phyloP scores from a whole-genome alignment of 192 early-diverging fungal genomes.

The Podila clonocystis region DNA sequence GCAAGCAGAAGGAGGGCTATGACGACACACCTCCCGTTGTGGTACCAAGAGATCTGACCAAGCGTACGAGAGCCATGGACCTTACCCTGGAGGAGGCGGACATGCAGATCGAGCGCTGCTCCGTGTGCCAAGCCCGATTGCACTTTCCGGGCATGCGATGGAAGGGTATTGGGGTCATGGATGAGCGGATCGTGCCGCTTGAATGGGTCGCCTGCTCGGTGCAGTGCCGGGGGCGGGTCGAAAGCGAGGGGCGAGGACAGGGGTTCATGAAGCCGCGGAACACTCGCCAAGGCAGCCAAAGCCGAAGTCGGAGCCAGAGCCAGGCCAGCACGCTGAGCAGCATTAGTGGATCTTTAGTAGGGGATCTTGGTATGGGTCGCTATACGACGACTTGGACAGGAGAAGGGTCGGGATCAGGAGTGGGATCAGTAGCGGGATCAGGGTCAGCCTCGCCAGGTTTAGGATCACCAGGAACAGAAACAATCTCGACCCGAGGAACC shows the following conservation, averaged over 20 bases:
- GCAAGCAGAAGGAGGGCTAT: background rate
- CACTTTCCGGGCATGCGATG: constrained; percentile 42
- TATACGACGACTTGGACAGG: background rate
- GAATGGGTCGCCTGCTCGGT: constrained; percentile 50
- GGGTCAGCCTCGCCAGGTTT: background rate
- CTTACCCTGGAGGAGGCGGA: constrained; percentile 24
- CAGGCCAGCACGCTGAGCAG: background rate
- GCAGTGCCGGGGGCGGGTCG: constrained; percentile 27
- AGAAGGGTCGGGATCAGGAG: background rate
- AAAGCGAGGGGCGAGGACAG: constrained; percentile 12
- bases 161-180: constrained; percentile 52
- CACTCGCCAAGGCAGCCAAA: background rate
- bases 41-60: too few species aligned
- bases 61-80: background rate
- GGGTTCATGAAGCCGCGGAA: background rate
- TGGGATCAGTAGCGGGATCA: background rate
- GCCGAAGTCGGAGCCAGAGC: background rate
- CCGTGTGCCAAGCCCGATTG: constrained; percentile 40
- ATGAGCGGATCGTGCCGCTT: constrained; percentile 45
- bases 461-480: too few species aligned
- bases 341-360: background rate
- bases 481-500: too few species aligned
- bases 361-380: background rate
- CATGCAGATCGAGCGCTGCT: constrained; percentile 36
- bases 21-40: too few species aligned